Evolutionary conservation across 768 basidiomycete species (phyloP), one percentile per base, ranked within the genome.

Genomic region (Tephrocybe rancida): DNA sequence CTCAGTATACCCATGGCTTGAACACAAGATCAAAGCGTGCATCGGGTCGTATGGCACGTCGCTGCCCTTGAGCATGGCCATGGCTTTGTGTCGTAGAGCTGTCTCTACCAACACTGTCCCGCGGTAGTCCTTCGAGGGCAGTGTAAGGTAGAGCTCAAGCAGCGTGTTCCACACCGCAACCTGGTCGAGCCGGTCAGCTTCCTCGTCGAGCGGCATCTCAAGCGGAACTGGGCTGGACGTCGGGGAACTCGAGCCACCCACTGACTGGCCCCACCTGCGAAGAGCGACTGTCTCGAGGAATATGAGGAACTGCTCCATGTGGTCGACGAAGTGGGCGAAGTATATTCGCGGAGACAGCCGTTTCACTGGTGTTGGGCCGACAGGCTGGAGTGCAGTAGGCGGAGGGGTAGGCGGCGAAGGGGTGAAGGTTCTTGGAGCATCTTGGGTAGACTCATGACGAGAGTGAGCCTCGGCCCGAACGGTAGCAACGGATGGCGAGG

Each of bases 21-120:
- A 93, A 71, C 96, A 98, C 1, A 99, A 79, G 34, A 99, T 90
- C n/a, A 98, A 76, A 3, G 95, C 97, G 65, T 98, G 96, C 35
- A 84, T 95, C 3, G 84, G 78, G 62, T 99, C 96, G 64, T 92
- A 94, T 0, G 92, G 92, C 6, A 87, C 70, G 19, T 67, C 67
- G 1, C 75, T 67, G 60, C 84, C 85, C 46, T 77, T 71, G 11
- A 98, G 77, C 1, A 98, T 69, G 4, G 78, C 79, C 52, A 94
- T 67, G 1, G 94, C 93, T 65, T 95, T 96, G 34, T 80, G 73
- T 34, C 75, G 73, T 54, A 82, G 66, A 21, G 62, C 60, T 2
- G 54, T 65, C 46, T 77, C 73, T 25, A 72, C 68, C 29, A 75
- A 67, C 19, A 43, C 52, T 7, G 61, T 64, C 18, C 59, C 58